These are phyloP conservation scores for Yarrowia porcina DNA, from an alignment of 805 yeast genomes.

Conservation along the genomic window DNA sequence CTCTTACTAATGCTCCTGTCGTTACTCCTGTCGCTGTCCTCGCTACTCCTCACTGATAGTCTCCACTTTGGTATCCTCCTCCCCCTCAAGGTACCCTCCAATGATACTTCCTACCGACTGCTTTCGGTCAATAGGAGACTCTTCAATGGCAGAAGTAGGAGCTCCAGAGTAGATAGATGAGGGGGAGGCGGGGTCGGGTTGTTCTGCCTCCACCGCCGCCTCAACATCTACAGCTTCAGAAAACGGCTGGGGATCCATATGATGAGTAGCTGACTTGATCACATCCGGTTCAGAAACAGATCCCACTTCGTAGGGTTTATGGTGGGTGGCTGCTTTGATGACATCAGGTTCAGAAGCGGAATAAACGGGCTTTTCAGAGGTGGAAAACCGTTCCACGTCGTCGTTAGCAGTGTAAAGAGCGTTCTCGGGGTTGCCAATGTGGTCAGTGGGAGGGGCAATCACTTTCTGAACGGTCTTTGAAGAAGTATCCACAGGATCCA, in stretches of 20 bases:
- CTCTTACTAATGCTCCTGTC: too few relatives aligned
- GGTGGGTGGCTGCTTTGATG: conserved; percentile 6
- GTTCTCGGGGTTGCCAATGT: background rate
- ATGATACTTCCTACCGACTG: conserved; percentile 2
- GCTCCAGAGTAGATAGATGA: background rate
- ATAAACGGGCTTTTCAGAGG: background rate
- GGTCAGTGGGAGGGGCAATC: background rate
- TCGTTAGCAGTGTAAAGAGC: background rate
- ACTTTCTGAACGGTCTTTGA: background rate
- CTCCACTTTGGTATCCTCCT: background rate
- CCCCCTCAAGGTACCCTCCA: background rate
- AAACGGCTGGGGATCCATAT: background rate
- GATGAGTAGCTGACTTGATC: conserved; percentile 1
- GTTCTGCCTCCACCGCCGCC: background rate
- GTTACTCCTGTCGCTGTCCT: background rate
- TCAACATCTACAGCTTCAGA: background rate
- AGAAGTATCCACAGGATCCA: background rate
- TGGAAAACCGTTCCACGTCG: background rate
- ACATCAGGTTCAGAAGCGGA: background rate
- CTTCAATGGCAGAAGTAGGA: background rate
- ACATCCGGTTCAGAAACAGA: conserved; percentile 7
- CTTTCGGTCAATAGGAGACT: background rate
- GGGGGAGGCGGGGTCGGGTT: background rate
- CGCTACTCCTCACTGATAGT: background rate
- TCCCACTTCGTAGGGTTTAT: background rate